These are phyloP conservation scores for Solidago caesia DNA, from an alignment of 129 eudicot genomes.

Conservation along the genomic window DNA sequence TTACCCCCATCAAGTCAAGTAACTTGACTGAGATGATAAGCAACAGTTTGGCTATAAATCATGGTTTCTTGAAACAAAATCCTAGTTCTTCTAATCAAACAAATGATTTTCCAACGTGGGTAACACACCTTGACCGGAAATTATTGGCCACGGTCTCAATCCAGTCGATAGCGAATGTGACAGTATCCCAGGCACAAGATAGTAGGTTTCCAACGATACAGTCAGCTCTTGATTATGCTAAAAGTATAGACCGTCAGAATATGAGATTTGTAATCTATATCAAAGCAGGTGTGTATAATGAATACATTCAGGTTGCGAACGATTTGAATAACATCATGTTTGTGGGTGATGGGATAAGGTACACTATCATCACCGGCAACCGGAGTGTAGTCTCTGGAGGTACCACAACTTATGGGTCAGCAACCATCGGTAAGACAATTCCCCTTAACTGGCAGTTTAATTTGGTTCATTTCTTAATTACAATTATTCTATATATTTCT, in stretches of 20 bases:
- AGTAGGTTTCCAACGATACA: conserved; percentile 55
- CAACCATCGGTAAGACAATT: conserved; percentile 63
- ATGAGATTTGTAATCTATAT: conserved; percentile 54
- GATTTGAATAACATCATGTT: conserved; percentile 64
- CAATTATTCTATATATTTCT: background rate
- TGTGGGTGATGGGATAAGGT: conserved; percentile 69
- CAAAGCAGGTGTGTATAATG: conserved; percentile 63
- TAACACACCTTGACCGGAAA: conserved; percentile 44
- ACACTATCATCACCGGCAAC: conserved; percentile 67
- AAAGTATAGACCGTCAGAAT: conserved; percentile 35
- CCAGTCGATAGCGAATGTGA: conserved; percentile 43
- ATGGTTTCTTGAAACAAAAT: conserved; percentile 29
- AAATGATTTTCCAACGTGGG: conserved; percentile 55
- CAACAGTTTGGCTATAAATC: conserved; percentile 61
- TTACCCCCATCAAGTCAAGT: conserved; percentile 42
- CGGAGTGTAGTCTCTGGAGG: conserved; percentile 54
- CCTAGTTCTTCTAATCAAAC: background rate
- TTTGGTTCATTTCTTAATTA: background rate
- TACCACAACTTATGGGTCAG: conserved; percentile 69
- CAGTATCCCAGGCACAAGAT: conserved; percentile 57
- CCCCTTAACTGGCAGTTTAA: background rate
- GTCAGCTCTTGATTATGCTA: conserved; percentile 58
- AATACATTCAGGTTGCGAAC: conserved; percentile 48
- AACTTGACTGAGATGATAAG: conserved; percentile 68
- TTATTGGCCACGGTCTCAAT: conserved; percentile 38